phyloP scores from a whole-genome alignment of 345 rosid genomes.

The Eucalyptus leucophloia region DNA sequence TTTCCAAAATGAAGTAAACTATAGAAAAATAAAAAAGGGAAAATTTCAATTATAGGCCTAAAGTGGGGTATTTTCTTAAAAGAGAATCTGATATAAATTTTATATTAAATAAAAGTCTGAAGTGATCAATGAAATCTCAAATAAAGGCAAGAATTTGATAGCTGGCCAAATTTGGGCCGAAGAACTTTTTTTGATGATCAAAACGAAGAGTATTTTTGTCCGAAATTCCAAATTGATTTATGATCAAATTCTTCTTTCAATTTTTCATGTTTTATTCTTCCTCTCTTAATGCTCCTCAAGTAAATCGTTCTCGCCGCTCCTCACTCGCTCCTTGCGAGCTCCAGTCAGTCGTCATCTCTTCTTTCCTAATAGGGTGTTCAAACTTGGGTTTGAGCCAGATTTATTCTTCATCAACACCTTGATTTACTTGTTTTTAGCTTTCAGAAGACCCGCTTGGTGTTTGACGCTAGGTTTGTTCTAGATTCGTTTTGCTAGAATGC shows the following conservation, averaged over 20 bases:
- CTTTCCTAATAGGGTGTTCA: neutral
- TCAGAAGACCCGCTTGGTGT: neutral
- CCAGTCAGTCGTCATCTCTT: neutral
- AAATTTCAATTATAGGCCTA: no score
- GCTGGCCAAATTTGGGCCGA: rapidly evolving
- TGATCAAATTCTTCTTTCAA: neutral
- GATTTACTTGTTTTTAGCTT: conserved; percentile 3
- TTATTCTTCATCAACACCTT: conserved; percentile 5
- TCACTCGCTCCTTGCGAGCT: neutral
- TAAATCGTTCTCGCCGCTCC: neutral
- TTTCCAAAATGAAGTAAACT: neutral
- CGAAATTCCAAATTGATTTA: neutral
- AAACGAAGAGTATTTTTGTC: neutral
- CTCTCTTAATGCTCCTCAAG: neutral
- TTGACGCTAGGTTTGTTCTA: conserved; percentile 1
- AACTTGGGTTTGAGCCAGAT: conserved; percentile 11
- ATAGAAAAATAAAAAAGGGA: neutral
- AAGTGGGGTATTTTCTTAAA: no score
- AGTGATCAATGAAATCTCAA: rapidly evolving
- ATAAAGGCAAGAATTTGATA: rapidly evolving
- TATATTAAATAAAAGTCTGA: rapidly evolving
- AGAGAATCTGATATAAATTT: rapidly evolving
- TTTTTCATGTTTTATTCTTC: neutral
- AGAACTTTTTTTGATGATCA: rapidly evolving
- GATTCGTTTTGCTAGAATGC: conserved; percentile 13